A percentile compares a stretch with the other conserved stretches of the same genome.
phyloP scores from a whole-genome alignment of 306 rosid species.

The Corylus americana region DNA sequence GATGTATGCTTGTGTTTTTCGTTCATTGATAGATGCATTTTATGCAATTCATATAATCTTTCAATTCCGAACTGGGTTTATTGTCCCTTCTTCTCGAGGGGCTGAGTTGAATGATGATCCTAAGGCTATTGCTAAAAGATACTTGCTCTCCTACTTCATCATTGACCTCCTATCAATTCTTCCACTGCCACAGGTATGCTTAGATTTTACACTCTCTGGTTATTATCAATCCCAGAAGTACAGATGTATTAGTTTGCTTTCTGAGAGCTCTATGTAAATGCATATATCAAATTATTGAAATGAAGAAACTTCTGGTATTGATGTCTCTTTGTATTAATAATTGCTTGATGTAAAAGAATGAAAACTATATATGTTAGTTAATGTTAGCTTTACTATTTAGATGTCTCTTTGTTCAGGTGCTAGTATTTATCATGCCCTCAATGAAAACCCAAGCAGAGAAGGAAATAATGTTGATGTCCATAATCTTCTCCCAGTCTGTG shows the following conservation, averaged over 20 bases:
- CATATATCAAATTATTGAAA: no score
- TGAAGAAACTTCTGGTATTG: no score
- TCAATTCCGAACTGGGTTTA: constrained; percentile 81
- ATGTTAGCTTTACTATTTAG: constrained; percentile 11
- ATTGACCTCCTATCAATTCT: constrained; percentile 77
- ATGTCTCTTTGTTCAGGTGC: constrained; percentile 41
- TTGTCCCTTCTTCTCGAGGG: constrained; percentile 85
- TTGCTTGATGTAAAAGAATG: neutral
- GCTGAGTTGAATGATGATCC: constrained; percentile 64
- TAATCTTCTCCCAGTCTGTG: constrained; percentile 53
- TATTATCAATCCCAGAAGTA: no score
- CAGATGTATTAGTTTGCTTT: no score
- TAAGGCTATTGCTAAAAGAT: constrained; percentile 62
- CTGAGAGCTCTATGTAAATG: no score
- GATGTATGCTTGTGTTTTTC: constrained; percentile 64
- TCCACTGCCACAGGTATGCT: constrained; percentile 88
- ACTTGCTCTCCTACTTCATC: constrained; percentile 61
- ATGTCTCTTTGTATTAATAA: no score
- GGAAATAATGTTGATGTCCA: constrained; percentile 46
- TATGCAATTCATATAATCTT: constrained; percentile 67
- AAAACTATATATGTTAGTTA: neutral
- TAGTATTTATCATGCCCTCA: constrained; percentile 33
- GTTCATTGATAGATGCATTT: constrained; percentile 75
- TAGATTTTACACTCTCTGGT: no score
- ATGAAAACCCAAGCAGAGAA: constrained; percentile 27